Base-by-base conservation (phyloP, 2,329 filamentous ascomycete species). In the Aspergillus novoparasiticus region DNA sequence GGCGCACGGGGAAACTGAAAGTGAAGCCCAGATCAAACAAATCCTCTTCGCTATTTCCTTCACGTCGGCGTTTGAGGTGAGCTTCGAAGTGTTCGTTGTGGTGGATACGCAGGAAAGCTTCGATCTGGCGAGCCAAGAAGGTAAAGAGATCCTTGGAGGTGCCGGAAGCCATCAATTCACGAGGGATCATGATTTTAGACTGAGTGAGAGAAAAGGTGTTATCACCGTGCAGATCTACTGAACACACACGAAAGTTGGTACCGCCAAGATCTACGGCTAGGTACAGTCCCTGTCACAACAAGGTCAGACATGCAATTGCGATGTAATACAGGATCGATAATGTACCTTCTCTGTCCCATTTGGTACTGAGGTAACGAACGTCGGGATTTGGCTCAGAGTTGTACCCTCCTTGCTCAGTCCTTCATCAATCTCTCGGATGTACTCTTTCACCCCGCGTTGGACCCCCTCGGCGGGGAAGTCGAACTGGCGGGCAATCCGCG, bases 191-290 rank as follows among this genome's bases (percentile, higher is more conserved):
- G 62, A 96, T 91, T 81, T 98, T 98, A 80, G 88, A 92, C 82
- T 93, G 96, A 59, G 91, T 96, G 71, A 98, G 87, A 79, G 92
- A 92, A 84, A 97, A 98, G 62, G 93, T 97, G 72, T 90, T 94
- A 81, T 98, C 93, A 74, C 95, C 95, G 76, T 97, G 94, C 65
- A 99, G 85, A 71, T 92, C 87, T 73, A 99, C 91, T 50, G 94
- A 97, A 83, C 95, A 99, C 73, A 99, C 95, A 71, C 95, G 91
- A 81, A 98, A 97, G 82, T 99, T 99, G 68, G 95, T 99, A 72
- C 95, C 95, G 66, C 95, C 95, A n/a, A 99, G 86, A 75, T 99
- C 95, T 68, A 99, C 94, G 45, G 95, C 94, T 75, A 99, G 89
- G 81, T 97, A 99, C 45, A 97, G 84, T 55, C 95, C 95, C 93